These are phyloP conservation scores for Isatis lusitanica DNA, from an alignment of 441 rosid genomes.

Conservation along the genomic window DNA sequence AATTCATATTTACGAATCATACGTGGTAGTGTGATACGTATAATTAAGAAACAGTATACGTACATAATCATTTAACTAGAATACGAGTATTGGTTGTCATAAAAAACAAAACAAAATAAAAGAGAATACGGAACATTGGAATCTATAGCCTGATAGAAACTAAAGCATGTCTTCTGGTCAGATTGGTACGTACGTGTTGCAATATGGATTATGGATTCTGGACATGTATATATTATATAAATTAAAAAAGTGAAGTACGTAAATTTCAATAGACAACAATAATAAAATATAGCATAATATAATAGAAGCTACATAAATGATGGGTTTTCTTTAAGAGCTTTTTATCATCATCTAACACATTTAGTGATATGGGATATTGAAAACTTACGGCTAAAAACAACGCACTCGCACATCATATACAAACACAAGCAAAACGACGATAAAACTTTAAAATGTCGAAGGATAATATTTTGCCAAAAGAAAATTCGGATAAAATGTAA, in stretches of 20 bases:
- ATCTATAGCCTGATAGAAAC: constrained; percentile 18
- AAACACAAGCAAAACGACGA: constrained; percentile 36
- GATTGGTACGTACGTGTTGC: constrained; percentile 25
- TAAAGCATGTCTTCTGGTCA: constrained; percentile 29
- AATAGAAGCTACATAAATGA: not conserved
- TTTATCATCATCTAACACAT: constrained; percentile 15
- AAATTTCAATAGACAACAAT: not conserved
- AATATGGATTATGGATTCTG: not conserved
- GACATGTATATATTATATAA: not conserved
- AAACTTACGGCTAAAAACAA: constrained; percentile 22
- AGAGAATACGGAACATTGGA: constrained; percentile 19
- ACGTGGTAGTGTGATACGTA: constrained; percentile 17
- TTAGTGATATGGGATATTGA: not conserved
- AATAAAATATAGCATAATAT: not conserved
- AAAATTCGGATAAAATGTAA: constrained; percentile 25
- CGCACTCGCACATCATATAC: constrained; percentile 29
- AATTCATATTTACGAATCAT: not conserved
- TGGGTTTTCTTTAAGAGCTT: not conserved
- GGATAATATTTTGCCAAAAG: constrained; percentile 36
- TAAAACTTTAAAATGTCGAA: constrained; percentile 14
- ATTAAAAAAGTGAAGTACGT: not conserved
- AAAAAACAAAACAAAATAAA: not conserved
- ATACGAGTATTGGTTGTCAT: constrained; percentile 11
- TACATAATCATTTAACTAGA: constrained; percentile 9
- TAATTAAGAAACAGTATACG: constrained; percentile 12